Percentiles rank a stretch among this genome's conserved stretches.
Evolutionary conservation across 495 filamentous ascomycete species (phyloP).

Genomic region (Neurospora sp.): DNA sequence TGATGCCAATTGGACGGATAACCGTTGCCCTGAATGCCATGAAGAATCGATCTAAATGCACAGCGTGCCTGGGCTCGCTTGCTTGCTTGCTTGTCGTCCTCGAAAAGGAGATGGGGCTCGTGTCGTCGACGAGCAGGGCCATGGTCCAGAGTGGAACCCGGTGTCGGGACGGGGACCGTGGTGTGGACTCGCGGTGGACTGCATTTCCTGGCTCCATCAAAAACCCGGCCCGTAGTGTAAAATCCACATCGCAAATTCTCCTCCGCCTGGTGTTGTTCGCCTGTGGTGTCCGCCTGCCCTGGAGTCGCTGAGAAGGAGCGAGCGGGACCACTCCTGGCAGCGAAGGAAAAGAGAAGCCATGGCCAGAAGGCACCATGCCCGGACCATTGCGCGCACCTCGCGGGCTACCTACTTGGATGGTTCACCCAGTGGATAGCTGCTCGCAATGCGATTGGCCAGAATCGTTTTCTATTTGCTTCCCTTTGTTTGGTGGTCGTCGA

Average conservation of each 20-base stretch:
- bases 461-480: slow-evolving; percentile 2
- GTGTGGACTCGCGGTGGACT: background rate
- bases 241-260: background rate
- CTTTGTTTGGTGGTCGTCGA: slow-evolving; percentile 1
- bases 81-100: background rate
- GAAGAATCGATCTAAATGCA: background rate
- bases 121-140: background rate
- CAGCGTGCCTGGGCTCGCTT: background rate
- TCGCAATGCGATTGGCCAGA: background rate
- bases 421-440: background rate
- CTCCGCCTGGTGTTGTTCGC: background rate
- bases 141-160: background rate
- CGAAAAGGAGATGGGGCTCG: background rate
- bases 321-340: background rate
- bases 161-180: background rate
- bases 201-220: background rate
- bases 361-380: background rate
- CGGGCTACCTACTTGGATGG: background rate
- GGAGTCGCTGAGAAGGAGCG: background rate
- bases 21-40: background rate
- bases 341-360: background rate
- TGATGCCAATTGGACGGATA: background rate
- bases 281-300: background rate
- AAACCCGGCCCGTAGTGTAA: background rate
- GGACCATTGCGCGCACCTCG: background rate